These are phyloP conservation scores for Melocanna baccifera DNA, from an alignment of 176 grass and related monocot species.

Conservation along the genomic window DNA sequence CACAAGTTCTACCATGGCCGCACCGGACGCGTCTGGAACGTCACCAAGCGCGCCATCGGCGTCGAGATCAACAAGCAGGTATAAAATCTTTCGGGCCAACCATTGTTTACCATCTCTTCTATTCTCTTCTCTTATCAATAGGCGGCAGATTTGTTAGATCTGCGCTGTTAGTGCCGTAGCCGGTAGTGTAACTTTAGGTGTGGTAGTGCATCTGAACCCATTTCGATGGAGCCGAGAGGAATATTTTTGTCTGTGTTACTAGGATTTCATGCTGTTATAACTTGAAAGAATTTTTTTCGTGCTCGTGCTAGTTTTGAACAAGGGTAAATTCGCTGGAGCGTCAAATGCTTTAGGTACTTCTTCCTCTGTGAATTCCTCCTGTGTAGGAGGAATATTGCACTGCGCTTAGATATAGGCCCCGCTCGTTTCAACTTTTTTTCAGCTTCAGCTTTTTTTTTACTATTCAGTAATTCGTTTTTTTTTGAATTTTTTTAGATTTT, in stretches of 20 bases:
- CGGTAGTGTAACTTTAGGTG: neutral
- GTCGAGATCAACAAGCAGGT: conserved; percentile 99
- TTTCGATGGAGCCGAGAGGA: neutral
- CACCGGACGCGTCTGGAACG: conserved; percentile 78
- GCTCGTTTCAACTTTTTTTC: too few species aligned
- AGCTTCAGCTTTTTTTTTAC: too few species aligned
- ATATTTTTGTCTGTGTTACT: neutral
- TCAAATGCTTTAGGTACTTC: neutral
- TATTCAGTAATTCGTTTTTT: too few species aligned
- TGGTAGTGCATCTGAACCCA: neutral
- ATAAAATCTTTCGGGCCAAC: neutral
- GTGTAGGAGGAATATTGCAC: neutral
- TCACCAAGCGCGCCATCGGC: conserved; percentile 96
- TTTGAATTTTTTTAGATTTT: too few species aligned
- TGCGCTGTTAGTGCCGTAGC: neutral
- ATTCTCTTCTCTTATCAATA: neutral
- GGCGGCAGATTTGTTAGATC: neutral
- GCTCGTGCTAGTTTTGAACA: neutral
- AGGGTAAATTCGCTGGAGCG: neutral
- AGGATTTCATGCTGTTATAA: neutral
- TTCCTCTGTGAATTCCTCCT: neutral
- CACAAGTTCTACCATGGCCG: conserved; percentile 97
- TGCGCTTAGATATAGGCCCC: neutral
- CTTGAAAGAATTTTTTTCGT: neutral
- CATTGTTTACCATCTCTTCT: neutral